phyloP scores from a whole-genome alignment of 225 moss, liverwort and hornwort genomes.

The Climacium dendroides region DNA sequence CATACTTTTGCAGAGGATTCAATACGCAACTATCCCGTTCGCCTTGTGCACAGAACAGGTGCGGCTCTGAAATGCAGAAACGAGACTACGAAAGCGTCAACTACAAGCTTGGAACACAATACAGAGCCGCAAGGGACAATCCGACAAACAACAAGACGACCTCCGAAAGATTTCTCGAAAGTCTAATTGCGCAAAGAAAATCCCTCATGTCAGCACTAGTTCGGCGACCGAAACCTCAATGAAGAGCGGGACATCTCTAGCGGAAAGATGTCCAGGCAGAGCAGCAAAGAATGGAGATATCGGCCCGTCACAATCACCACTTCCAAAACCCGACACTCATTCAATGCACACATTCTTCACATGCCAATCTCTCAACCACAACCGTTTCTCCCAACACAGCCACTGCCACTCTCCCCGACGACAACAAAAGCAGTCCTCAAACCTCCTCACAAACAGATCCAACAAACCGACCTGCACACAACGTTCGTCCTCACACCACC shows the following conservation, averaged over 20 bases:
- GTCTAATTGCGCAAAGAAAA: background rate
- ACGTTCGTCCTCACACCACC: background rate
- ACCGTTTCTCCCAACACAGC: background rate
- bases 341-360: background rate
- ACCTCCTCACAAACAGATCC: background rate
- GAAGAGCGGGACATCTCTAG: background rate
- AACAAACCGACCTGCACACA: constrained; percentile 12
- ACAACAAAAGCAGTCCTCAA: background rate
- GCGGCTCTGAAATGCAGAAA: background rate
- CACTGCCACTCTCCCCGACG: background rate
- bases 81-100: background rate
- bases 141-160: background rate
- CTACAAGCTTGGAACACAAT: background rate
- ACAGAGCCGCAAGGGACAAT: background rate
- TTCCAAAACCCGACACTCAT: background rate
- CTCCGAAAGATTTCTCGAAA: background rate
- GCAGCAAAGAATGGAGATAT: background rate
- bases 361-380: background rate
- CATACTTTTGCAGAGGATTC: background rate
- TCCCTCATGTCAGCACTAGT: background rate
- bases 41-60: background rate
- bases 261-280: background rate
- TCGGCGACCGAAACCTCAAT: background rate
- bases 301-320: background rate
- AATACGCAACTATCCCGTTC: background rate